phyloP scores from a whole-genome alignment of 108 stramenopile species.

The Stephanodiscus triporus region DNA sequence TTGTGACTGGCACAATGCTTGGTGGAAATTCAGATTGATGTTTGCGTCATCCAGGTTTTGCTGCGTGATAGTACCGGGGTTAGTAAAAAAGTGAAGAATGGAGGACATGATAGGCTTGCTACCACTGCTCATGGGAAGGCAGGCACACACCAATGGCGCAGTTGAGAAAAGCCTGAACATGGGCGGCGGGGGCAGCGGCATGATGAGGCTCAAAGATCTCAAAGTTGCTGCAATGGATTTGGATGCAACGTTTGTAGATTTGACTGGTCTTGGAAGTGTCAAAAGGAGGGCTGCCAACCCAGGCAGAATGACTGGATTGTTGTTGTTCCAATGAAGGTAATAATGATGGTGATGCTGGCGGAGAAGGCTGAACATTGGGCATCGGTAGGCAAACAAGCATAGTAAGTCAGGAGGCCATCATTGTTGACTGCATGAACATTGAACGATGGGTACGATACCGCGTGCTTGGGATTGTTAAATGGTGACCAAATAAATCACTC shows the following conservation, averaged over 20 bases:
- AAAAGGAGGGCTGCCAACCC: background rate
- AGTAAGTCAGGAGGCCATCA: too few species aligned
- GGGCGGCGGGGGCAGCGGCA: conserved; percentile 3
- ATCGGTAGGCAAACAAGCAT: too few species aligned
- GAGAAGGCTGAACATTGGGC: too few species aligned
- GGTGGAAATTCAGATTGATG: too few species aligned
- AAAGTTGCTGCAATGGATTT: conserved; percentile 2
- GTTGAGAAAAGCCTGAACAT: conserved; percentile 1
- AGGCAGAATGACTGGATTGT: background rate
- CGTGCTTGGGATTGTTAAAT: background rate
- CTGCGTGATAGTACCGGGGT: background rate
- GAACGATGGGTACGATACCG: background rate
- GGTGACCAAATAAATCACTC: background rate
- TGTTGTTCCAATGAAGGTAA: background rate
- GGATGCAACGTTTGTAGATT: background rate
- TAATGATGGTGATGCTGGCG: background rate
- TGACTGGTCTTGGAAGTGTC: background rate
- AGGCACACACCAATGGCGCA: background rate
- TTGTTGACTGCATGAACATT: background rate
- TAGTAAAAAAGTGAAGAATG: background rate
- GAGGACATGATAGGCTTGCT: background rate
- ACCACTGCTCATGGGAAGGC: background rate
- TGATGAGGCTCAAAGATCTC: background rate
- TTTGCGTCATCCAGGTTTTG: too few species aligned
- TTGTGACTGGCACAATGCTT: too few species aligned